phyloP scores from a whole-genome alignment of 768 basidiomycete species.

The Cyclocybe cylindracea region DNA sequence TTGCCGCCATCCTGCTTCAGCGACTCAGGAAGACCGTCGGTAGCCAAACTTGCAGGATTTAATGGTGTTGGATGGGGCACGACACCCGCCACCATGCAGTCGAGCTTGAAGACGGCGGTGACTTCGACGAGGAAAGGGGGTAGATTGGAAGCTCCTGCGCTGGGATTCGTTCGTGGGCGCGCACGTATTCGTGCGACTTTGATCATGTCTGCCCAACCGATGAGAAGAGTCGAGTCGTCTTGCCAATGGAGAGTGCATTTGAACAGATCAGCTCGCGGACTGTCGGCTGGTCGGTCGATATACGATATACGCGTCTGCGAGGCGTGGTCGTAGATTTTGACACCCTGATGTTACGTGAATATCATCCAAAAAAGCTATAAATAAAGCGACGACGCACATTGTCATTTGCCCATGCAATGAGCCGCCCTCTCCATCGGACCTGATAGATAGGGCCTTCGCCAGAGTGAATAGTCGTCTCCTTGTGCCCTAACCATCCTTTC shows the following conservation, averaged over 20 bases:
- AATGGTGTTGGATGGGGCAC: constrained; percentile 66
- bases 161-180: constrained; percentile 46
- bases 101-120: constrained; percentile 88
- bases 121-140: constrained; percentile 81
- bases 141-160: constrained; percentile 45
- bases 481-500: constrained; percentile 96
- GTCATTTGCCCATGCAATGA: constrained; percentile 98
- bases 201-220: constrained; percentile 93
- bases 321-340: constrained; percentile 88
- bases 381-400: constrained; percentile 47
- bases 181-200: constrained; percentile 83
- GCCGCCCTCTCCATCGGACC: constrained; percentile 78
- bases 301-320: constrained; percentile 79
- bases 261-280: constrained; percentile 93
- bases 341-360: constrained; percentile 56
- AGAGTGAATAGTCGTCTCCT: constrained; percentile 76
- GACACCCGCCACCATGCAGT: constrained; percentile 94
- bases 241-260: constrained; percentile 93
- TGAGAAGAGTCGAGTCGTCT: constrained; percentile 86
- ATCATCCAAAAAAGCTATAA: neutral
- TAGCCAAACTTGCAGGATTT: constrained; percentile 14
- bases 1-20: constrained; percentile 16
- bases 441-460: constrained; percentile 97
- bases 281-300: constrained; percentile 79
- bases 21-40: constrained; percentile 15